A percentile compares a stretch with the other conserved stretches of the same genome.
These are phyloP conservation scores for Mycosphaerella sp. DNA, from an alignment of 2,329 filamentous ascomycete species.

Conservation along the genomic window DNA sequence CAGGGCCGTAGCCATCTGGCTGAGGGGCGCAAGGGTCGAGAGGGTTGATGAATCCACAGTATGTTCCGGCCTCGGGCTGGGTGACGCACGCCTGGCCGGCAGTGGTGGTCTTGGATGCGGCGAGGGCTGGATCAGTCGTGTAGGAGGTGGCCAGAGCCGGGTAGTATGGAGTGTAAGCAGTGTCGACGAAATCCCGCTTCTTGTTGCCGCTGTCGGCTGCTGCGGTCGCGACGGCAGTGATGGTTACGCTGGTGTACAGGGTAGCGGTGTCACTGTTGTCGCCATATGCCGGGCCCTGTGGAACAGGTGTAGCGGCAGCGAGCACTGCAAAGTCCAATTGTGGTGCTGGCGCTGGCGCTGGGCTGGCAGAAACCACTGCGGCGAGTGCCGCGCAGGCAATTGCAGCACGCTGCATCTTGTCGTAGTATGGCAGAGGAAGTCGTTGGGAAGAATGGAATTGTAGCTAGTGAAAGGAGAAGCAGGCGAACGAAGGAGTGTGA, in stretches of 20 bases:
- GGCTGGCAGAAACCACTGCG: conserved; percentile 12
- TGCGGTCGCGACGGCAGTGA: conserved; percentile 18
- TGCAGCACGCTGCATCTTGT: conserved; percentile 4
- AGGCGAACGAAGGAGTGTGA: neutral
- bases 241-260: conserved; percentile 20
- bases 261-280: conserved; percentile 18
- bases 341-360: conserved; percentile 17
- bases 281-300: conserved; percentile 17
- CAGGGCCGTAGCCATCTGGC: conserved; percentile 34
- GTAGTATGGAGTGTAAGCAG: conserved; percentile 23
- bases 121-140: conserved; percentile 23
- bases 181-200: conserved; percentile 15
- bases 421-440: neutral
- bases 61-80: conserved; percentile 31
- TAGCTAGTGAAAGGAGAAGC: neutral
- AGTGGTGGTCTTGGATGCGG: conserved; percentile 23
- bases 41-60: conserved; percentile 38
- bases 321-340: conserved; percentile 18
- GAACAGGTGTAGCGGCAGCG: conserved; percentile 19
- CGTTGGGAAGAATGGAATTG: neutral
- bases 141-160: conserved; percentile 23
- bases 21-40: conserved; percentile 36
- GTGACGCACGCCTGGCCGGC: conserved; percentile 29
- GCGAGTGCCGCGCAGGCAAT: conserved; percentile 12
- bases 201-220: conserved; percentile 3